A percentile compares a stretch with the other conserved stretches of the same genome.
These are phyloP conservation scores for Tolypocladium ophioglossoides DNA, from an alignment of 2,329 filamentous ascomycete genomes.

Conservation along the genomic window DNA sequence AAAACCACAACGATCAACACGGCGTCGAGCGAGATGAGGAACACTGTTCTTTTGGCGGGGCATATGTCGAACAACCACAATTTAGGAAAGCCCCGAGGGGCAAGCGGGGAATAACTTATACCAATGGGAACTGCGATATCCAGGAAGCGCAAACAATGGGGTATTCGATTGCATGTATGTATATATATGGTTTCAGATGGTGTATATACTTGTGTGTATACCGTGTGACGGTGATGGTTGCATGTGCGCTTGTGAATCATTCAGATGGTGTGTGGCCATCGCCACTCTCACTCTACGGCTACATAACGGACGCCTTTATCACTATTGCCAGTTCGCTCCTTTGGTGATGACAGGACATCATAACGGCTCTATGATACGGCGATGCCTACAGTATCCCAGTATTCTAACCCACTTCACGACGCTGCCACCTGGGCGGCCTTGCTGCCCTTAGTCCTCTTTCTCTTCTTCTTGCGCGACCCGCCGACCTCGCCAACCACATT, in stretches of 20 bases:
- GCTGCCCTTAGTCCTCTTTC: slow-evolving; percentile 39
- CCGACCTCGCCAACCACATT: slow-evolving; percentile 18
- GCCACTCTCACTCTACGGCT: background rate
- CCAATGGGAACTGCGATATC: background rate
- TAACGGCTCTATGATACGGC: background rate
- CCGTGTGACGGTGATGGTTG: background rate
- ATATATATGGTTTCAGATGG: background rate
- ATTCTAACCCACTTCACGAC: background rate
- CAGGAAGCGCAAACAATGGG: background rate
- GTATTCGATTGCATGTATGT: background rate
- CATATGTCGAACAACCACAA: no score
- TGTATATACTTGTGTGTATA: background rate
- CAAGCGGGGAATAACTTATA: background rate
- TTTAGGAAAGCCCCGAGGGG: no score
- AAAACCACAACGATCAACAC: no score
- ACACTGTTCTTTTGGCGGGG: background rate
- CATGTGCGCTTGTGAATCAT: no score
- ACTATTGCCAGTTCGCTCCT: no score
- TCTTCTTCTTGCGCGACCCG: slow-evolving; percentile 33
- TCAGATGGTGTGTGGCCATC: background rate
- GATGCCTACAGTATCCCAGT: background rate
- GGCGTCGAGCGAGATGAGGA: no score
- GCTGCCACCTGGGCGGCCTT: slow-evolving; percentile 21
- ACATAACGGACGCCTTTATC: background rate
- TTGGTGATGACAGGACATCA: background rate